Percentiles rank a stretch among this genome's conserved stretches.
Conservation (phyloP, 2,329 filamentous ascomycete genomes). For the Calonectria fujianensis region DNA sequence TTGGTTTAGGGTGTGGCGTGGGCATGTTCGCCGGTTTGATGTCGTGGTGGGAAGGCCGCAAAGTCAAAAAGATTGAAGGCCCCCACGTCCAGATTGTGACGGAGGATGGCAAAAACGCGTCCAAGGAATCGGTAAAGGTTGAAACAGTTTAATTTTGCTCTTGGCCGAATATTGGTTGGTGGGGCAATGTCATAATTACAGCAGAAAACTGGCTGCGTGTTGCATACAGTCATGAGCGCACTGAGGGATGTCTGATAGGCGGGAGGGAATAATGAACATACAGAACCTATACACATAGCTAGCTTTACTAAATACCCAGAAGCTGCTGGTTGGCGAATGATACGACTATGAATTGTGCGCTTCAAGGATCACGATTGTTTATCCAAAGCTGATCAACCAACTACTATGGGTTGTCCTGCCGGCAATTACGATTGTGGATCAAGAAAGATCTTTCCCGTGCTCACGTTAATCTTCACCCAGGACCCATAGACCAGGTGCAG, state of each 20-base stretch:
- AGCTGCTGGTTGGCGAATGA: background rate
- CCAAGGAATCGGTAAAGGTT: background rate
- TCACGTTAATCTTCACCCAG: conserved; percentile 82
- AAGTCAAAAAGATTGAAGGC: conserved; percentile 37
- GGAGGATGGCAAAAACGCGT: conserved; percentile 2
- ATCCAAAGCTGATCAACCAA: too few species aligned
- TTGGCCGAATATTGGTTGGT: background rate
- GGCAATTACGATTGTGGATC: background rate
- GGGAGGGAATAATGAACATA: conserved; percentile 5
- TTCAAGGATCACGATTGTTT: background rate
- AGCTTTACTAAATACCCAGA: conserved; percentile 5
- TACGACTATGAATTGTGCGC: background rate
- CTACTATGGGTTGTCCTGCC: background rate
- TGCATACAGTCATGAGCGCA: background rate
- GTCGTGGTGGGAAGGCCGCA: conserved; percentile 37
- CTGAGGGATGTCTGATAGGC: conserved; percentile 3
- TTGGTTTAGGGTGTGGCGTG: conserved; percentile 29
- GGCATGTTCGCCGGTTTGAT: conserved; percentile 34
- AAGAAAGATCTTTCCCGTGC: conserved; percentile 68
- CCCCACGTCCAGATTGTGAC: conserved; percentile 25
- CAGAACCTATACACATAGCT: background rate
- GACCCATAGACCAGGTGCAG: conserved; percentile 64
- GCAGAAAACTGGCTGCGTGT: background rate
- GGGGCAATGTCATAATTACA: background rate
- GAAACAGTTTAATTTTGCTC: background rate